Base-by-base conservation (phyloP, 345 rosid genomes). In the Combretum micranthum region DNA sequence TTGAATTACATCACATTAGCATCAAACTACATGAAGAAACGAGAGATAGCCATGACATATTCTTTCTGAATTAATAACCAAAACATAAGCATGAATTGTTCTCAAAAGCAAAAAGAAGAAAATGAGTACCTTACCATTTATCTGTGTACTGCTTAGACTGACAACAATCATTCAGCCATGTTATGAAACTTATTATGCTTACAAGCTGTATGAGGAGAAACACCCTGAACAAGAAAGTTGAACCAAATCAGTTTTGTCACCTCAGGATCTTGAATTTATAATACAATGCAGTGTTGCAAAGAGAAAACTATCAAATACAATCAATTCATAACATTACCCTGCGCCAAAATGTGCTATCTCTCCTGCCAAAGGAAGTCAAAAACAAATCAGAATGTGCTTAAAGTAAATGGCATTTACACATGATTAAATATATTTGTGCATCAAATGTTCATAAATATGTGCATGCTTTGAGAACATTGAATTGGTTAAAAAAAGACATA, bases 291-390 rank as follows among this genome's bases (percentile, higher is more conserved):
- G 46, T 4, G 9, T 4, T 7, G 10, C 9, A 59, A 55, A 55
- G 45, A 63, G 49, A 55, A 16, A 57, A 4, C 61, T 63, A 45
- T 51, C 12, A 47, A 57, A 69, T 55, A 19, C 32, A 15, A 64
- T 64, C 9, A 32, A 32, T 1, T 25, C 9, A 32, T 32, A 32
- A 4, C 39, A 32, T 65, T 91, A 92, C 96, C 98, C 96, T 62
- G 98, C 98, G 65, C 98, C 98, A 75, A 92, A 92, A 83, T 84
- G 98, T 17, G 96, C 95, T 60, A 92, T 69, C 73, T 88, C 93
- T 56, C 98, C 98, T 91, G 85, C 75, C 47, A 69, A 68, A 59
- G 39, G 10, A 23, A 13, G 26, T 51, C 16, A 20, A 22, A 18
- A 10, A 46, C 47, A 25, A 67, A 55, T 51, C 0, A 55, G 42